phyloP scores from a whole-genome alignment of 225 moss, liverwort and hornwort genomes.

The Marchantia paleacea region DNA sequence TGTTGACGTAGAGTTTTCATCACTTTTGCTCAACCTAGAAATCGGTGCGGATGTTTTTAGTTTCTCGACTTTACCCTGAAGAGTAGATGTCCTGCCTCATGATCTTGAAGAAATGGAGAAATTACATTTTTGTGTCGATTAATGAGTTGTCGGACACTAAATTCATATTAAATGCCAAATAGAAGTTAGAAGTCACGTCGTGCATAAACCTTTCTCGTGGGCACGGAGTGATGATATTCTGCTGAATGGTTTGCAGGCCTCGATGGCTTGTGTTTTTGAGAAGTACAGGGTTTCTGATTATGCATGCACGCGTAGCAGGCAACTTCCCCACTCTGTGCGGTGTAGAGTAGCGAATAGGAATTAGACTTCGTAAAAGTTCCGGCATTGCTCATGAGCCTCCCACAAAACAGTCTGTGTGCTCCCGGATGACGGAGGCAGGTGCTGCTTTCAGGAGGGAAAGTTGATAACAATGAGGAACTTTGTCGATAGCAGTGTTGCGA shows the following conservation, averaged over 20 bases:
- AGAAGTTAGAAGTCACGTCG: not conserved
- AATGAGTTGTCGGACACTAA: no score
- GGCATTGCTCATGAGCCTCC: not conserved
- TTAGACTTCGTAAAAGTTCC: not conserved
- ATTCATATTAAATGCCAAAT: no score
- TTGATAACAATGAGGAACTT: conserved; percentile 1
- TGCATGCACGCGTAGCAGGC: not conserved
- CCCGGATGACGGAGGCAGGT: not conserved
- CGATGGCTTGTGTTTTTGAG: not conserved
- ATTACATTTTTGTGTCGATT: no score
- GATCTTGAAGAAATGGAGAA: no score
- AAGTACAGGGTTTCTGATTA: conserved; percentile 8
- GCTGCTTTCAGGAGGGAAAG: no score
- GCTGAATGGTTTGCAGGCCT: conserved; percentile 11
- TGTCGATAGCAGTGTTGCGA: not conserved
- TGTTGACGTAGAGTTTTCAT: no score
- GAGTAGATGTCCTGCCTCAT: no score
- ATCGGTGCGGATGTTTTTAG: no score
- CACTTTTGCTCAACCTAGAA: no score
- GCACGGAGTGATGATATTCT: not conserved
- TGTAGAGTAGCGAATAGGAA: conserved; percentile 5
- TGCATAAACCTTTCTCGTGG: not conserved
- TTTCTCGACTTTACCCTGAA: no score
- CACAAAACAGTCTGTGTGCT: not conserved
- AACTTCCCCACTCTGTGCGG: not conserved